Conservation (phyloP, 306 rosid genomes). For the Medicago ruthenica region DNA sequence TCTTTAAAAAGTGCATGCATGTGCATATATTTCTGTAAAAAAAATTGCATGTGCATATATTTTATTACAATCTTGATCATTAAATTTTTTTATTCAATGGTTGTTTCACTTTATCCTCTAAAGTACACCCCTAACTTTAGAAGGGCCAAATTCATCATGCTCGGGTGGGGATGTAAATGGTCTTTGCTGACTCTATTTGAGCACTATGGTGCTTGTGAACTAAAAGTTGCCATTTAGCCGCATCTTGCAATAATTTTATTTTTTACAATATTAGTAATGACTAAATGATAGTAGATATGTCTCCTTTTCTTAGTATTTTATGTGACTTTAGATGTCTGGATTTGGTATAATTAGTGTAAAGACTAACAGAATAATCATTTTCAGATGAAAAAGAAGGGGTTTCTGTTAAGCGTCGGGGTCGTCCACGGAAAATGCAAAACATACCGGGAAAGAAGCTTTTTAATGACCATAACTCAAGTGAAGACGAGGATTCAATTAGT, state of each 20-base stretch:
- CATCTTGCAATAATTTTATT: conserved; percentile 15
- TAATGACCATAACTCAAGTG: conserved; percentile 83
- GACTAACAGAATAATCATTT: conserved; percentile 33
- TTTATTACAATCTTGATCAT: no score
- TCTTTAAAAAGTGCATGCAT: not conserved
- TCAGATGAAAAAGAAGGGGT: conserved; percentile 88
- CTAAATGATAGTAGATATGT: conserved; percentile 2
- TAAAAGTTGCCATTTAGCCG: not conserved
- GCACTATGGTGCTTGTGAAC: not conserved
- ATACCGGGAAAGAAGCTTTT: conserved; percentile 84
- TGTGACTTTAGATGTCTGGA: conserved; percentile 17
- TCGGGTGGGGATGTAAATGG: conserved; percentile 12
- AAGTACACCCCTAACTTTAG: not conserved
- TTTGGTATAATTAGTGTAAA: conserved; percentile 27
- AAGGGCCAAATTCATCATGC: not conserved
- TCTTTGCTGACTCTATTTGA: conserved; percentile 29
- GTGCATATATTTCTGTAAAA: no score
- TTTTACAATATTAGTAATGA: conserved; percentile 1
- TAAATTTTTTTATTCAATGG: not conserved
- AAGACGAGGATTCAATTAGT: conserved; percentile 89
- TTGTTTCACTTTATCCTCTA: not conserved
- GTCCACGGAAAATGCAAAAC: conserved; percentile 79
- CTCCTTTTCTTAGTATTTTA: conserved; percentile 7
- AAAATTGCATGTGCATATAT: no score
- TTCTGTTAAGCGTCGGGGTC: conserved; percentile 80